phyloP scores from a whole-genome alignment of 139 green algal genomes.

The Tetratostichococcus sp. region DNA sequence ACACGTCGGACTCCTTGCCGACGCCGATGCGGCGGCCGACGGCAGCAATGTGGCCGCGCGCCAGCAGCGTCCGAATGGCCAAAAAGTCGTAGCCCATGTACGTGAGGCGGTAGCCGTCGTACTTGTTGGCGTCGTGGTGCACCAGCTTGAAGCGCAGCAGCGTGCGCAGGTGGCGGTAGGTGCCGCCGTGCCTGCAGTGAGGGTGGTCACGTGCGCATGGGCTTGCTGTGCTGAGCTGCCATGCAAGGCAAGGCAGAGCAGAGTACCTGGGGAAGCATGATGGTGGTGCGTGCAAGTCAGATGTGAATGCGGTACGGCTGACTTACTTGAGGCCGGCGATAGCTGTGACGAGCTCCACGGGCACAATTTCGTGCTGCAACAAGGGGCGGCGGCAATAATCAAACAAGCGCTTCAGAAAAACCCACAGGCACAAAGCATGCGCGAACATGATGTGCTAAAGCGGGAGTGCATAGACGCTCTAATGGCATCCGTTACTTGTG shows the following conservation, averaged over 20 bases:
- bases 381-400: no score
- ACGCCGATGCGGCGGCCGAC: slow-evolving; percentile 94
- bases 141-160: slow-evolving; percentile 95
- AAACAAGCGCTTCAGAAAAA: no score
- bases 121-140: slow-evolving; percentile 86
- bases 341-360: slow-evolving; percentile 78
- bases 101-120: slow-evolving; percentile 94
- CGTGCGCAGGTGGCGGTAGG: slow-evolving; percentile 72
- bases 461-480: no score
- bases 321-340: slow-evolving; percentile 91
- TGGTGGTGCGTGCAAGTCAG: no score
- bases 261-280: no score
- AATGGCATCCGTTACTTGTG: no score
- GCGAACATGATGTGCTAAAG: no score
- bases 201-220: no score
- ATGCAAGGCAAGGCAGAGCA: no score
- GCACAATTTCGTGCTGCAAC: slow-evolving; percentile 93
- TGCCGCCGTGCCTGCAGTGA: slow-evolving; percentile 68
- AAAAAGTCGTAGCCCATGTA: slow-evolving; percentile 96
- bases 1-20: slow-evolving; percentile 96
- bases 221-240: no score
- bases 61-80: slow-evolving; percentile 82
- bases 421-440: no score
- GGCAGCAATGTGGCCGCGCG: slow-evolving; percentile 69
- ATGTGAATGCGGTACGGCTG: no score